Conservation (phyloP, 106 monocot species). For the Dendrobium officinale region DNA sequence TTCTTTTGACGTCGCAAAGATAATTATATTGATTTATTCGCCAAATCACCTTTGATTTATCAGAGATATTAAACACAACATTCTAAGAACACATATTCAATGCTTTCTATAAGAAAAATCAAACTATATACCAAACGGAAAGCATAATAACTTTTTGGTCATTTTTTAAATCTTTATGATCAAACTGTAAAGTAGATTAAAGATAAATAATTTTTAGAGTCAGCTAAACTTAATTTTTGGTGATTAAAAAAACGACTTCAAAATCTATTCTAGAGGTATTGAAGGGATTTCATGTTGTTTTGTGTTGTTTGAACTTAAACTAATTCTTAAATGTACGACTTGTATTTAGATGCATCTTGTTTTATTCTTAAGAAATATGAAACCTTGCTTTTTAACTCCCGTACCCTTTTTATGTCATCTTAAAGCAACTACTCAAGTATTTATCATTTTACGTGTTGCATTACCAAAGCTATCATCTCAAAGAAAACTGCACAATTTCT, state of each 20-base stretch:
- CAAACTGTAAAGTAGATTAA: too few relatives aligned
- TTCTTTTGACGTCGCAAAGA: background rate
- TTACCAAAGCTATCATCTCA: background rate
- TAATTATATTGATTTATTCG: background rate
- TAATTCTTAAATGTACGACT: too few relatives aligned
- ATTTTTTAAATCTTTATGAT: too few relatives aligned
- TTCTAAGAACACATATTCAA: background rate
- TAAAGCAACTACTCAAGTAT: too few relatives aligned
- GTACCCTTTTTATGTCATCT: too few relatives aligned
- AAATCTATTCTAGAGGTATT: too few relatives aligned
- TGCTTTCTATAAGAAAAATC: background rate
- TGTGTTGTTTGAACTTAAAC: background rate
- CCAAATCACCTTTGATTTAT: background rate
- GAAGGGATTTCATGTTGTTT: background rate
- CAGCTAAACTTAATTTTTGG: too few relatives aligned
- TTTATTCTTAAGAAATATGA: too few relatives aligned
- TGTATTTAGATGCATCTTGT: too few relatives aligned
- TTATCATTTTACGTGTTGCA: background rate
- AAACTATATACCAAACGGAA: background rate
- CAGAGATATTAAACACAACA: background rate
- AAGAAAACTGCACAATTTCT: background rate
- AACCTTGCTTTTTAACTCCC: too few relatives aligned
- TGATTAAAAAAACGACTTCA: background rate
- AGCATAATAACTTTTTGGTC: too few relatives aligned
- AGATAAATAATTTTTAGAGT: too few relatives aligned